A percentile compares a stretch with the other conserved stretches of the same genome.
phyloP scores from a whole-genome alignment of 2,329 filamentous ascomycete genomes.

The Aspergillus aculeatus region DNA sequence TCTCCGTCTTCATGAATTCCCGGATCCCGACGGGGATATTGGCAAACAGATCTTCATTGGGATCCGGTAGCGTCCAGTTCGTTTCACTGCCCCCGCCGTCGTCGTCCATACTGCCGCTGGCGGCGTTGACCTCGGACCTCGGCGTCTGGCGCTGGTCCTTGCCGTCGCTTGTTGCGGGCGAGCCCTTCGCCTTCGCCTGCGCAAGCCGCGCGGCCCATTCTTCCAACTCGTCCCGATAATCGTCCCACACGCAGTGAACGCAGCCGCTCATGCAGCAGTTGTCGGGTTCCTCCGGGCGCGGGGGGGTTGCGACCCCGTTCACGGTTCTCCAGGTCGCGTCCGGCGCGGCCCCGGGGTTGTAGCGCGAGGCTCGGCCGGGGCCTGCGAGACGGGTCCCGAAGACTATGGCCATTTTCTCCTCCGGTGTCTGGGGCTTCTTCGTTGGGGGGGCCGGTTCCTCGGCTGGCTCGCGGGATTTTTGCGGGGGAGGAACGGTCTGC shows the following conservation, averaged over 20 bases:
- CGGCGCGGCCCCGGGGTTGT: conserved; percentile 54
- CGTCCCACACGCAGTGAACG: conserved; percentile 95
- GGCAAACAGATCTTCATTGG: conserved; percentile 65
- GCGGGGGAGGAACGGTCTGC: conserved; percentile 21
- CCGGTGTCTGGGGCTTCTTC: conserved; percentile 28
- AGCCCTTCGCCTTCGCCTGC: conserved; percentile 55
- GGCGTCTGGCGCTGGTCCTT: conserved; percentile 33
- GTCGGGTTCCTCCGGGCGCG: conserved; percentile 82
- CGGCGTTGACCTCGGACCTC: conserved; percentile 47
- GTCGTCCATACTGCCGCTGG: conserved; percentile 68
- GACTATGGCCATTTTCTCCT: conserved; percentile 63
- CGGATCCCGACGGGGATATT: conserved; percentile 86
- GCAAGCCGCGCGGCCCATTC: conserved; percentile 70
- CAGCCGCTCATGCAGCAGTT: conserved; percentile 99
- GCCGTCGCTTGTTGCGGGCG: conserved; percentile 23
- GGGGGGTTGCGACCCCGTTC: conserved; percentile 79
- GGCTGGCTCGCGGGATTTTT: conserved; percentile 18
- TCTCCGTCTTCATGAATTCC: conserved; percentile 97
- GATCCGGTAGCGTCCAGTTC: conserved; percentile 57
- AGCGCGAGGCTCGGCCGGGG: conserved; percentile 63
- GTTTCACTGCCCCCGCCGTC: conserved; percentile 73
- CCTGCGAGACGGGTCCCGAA: conserved; percentile 79
- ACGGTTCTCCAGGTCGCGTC: conserved; percentile 60
- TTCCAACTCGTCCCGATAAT: conserved; percentile 87
- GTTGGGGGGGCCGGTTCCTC: conserved; percentile 18